Evolutionary conservation across 768 basidiomycete species (phyloP).

Genomic region (Suillus bovinus): DNA sequence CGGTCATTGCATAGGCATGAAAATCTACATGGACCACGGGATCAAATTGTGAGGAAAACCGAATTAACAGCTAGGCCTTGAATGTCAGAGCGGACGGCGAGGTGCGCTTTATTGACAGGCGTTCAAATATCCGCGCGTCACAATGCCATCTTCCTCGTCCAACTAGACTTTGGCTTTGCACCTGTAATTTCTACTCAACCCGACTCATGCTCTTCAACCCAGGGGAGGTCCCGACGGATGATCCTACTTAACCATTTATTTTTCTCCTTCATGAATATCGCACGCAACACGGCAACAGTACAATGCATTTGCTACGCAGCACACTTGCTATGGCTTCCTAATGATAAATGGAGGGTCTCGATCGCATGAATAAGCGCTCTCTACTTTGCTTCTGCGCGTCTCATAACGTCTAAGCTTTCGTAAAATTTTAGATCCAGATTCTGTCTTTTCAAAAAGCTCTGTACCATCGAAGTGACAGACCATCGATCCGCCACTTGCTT

Average conservation of each 20-base stretch:
- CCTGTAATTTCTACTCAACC: background rate
- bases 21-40: background rate
- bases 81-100: background rate
- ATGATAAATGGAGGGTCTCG: background rate
- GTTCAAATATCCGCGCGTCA: background rate
- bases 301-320: background rate
- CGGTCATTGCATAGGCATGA: background rate
- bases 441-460: background rate
- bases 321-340: background rate
- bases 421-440: background rate
- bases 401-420: background rate
- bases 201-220: background rate
- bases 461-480: background rate
- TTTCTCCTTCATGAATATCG: background rate
- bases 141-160: background rate
- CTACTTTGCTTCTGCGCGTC: background rate
- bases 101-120: background rate
- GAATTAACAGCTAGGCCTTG: background rate
- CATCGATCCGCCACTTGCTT: background rate
- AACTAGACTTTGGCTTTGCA: background rate
- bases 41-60: background rate
- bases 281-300: background rate
- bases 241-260: background rate
- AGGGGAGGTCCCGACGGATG: background rate
- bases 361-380: background rate